Base-by-base conservation (phyloP, 176 grass and related monocot species). In the Triticum urartu region DNA sequence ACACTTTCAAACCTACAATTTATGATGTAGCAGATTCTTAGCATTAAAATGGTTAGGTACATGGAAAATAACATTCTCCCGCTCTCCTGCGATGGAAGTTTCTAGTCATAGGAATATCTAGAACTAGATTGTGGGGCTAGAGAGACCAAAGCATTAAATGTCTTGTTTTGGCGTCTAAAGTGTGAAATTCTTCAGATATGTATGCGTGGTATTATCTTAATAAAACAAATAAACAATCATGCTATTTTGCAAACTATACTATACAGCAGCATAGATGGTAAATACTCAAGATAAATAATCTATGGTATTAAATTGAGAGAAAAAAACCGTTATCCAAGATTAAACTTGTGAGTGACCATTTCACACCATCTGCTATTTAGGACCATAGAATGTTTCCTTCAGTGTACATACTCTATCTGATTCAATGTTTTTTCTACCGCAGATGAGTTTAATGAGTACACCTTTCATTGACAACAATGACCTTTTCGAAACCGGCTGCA, bases 391-490 rank as follows among this genome's bases (percentile, higher is more conserved):
- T 25, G 54, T 74, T 45, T 28, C 48, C n/a, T 87, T 84, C 24
- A 5, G 20, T 45, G 34, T 60, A 59, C 24, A 64, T 61, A 52
- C 5, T 52, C 48, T 50, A 67, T 64, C 39, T 78, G 48, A 52
- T 52, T 52, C 48, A 77, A 2, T 75, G 28, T 43, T 75, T 67
- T 87, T 1, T 84, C 21, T 87, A 75, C 79, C 83, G 50, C 77
- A 97, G 95, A 92, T 97, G 92, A 94, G 90, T 80, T 73, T 93
- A 59, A 63, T 92, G 24, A 91, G 72, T 50, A 88, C 92, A 56
- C 72, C 90, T 0, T 94, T 94, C 81, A 92, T 92, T 7, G 92
- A 97, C 47, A 92, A 34, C 83, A 88, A 75, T 68, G 95, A 97
- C 67, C 85, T 88, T 75, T 94, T 97, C 0, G 95, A 94, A 89